phyloP scores from a whole-genome alignment of 2,329 filamentous ascomycete genomes.

The Pyrenochaeta sp. region DNA sequence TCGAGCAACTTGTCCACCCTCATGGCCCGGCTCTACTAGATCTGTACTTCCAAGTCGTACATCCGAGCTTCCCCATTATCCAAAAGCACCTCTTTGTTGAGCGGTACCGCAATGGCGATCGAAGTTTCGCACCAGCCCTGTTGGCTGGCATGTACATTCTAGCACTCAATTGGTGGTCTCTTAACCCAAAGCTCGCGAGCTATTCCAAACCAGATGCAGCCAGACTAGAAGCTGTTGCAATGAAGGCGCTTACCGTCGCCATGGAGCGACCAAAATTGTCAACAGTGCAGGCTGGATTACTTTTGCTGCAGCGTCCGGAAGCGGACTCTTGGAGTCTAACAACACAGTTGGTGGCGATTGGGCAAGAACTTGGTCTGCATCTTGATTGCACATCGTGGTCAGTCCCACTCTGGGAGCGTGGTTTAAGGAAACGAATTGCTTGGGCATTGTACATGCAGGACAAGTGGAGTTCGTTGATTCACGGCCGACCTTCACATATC shows the following conservation, averaged over 20 bases:
- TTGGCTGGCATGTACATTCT: conserved; percentile 85
- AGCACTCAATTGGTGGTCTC: conserved; percentile 87
- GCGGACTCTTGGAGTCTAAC: conserved; percentile 86
- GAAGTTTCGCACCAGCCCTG: conserved; percentile 77
- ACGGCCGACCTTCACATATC: conserved; percentile 84
- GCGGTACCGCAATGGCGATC: conserved; percentile 76
- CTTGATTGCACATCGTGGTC: conserved; percentile 88
- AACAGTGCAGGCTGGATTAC: conserved; percentile 78
- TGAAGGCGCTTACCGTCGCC: conserved; percentile 75
- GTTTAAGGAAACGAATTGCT: conserved; percentile 82
- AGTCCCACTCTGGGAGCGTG: conserved; percentile 87
- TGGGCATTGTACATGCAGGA: conserved; percentile 97
- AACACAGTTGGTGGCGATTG: conserved; percentile 84
- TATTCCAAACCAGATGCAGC: conserved; percentile 75
- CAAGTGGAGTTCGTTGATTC: conserved; percentile 86
- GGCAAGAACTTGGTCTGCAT: conserved; percentile 87
- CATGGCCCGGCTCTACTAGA: conserved; percentile 81
- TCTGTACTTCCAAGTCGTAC: conserved; percentile 81
- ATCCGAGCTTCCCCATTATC: conserved; percentile 82
- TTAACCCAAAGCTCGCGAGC: conserved; percentile 71
- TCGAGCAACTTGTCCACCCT: conserved; percentile 78
- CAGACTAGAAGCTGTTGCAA: conserved; percentile 76
- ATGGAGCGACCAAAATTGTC: conserved; percentile 84
- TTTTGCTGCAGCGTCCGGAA: conserved; percentile 78
- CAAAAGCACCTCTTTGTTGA: conserved; percentile 83